Evolutionary conservation across 2,329 filamentous ascomycete genomes (phyloP).

Genomic region (Podosphaera xanthii): DNA sequence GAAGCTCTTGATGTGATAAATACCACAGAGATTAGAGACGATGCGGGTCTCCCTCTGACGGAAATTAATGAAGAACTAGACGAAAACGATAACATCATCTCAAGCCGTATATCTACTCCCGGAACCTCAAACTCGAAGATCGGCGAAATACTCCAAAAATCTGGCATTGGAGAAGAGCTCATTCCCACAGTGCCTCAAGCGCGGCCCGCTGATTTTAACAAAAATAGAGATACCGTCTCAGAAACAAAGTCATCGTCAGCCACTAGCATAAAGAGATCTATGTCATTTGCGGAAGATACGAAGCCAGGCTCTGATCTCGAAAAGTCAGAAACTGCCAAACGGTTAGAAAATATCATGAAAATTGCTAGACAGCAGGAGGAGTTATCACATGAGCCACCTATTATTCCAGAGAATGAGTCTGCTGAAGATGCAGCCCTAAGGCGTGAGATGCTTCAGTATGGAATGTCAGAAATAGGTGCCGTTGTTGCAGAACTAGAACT

Average conservation of each 20-base stretch:
- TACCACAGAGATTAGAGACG: conserved; percentile 37
- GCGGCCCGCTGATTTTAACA: too few species aligned
- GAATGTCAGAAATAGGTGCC: conserved; percentile 66
- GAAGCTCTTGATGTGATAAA: conserved; percentile 36
- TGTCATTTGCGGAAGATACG: conserved; percentile 39
- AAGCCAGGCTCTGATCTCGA: conserved; percentile 20
- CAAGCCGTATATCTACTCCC: conserved; percentile 40
- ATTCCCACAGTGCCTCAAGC: conserved; percentile 10
- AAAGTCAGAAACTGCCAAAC: conserved; percentile 14
- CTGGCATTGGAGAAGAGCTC: conserved; percentile 33
- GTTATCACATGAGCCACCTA: conserved; percentile 18
- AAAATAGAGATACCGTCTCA: too few species aligned
- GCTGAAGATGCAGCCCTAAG: conserved; percentile 60
- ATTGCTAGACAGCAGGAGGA: conserved; percentile 31
- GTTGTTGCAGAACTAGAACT: conserved; percentile 83
- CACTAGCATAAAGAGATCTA: conserved; percentile 26
- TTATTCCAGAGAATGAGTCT: conserved; percentile 53
- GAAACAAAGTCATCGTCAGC: too few species aligned
- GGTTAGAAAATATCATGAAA: conserved; percentile 32
- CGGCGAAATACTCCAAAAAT: conserved; percentile 50
- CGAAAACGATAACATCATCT: conserved; percentile 68
- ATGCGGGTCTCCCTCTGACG: conserved; percentile 53
- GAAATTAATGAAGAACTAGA: conserved; percentile 88
- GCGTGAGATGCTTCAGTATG: conserved; percentile 76
- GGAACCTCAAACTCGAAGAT: conserved; percentile 45